phyloP scores from a whole-genome alignment of 805 yeast species.

The Ogataea nakhonphanomensis region DNA sequence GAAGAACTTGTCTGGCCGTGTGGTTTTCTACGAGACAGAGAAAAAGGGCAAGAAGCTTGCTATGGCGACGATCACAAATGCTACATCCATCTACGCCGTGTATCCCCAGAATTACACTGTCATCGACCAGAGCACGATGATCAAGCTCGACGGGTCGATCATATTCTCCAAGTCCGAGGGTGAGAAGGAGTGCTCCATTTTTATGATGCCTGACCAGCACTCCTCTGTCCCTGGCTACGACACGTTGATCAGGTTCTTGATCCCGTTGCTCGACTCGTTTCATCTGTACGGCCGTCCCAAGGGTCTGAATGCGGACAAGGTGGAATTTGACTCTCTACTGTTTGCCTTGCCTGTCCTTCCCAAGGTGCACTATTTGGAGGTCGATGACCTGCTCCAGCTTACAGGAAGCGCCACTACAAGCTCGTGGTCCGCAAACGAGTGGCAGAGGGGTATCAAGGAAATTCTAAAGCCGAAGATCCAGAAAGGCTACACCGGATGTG shows the following conservation, averaged over 20 bases:
- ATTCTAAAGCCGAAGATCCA: constrained; percentile 50
- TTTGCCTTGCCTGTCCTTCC: constrained; percentile 86
- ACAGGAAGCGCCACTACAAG: constrained; percentile 32
- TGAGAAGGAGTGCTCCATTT: constrained; percentile 58
- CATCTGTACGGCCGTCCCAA: constrained; percentile 78
- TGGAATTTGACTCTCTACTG: constrained; percentile 59
- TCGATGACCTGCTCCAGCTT: constrained; percentile 52
- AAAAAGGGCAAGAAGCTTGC: constrained; percentile 68
- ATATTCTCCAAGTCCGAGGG: constrained; percentile 49
- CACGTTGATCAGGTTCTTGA: constrained; percentile 74
- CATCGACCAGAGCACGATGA: constrained; percentile 82
- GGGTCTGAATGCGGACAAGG: constrained; percentile 70
- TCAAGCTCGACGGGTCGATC: constrained; percentile 84
- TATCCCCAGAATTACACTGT: constrained; percentile 82
- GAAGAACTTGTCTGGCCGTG: constrained; percentile 58
- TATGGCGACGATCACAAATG: constrained; percentile 74
- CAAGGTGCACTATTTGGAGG: constrained; percentile 64
- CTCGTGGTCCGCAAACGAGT: constrained; percentile 55
- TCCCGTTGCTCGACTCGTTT: constrained; percentile 75
- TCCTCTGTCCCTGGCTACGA: constrained; percentile 82
- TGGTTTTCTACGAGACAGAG: constrained; percentile 79
- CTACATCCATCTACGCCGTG: constrained; percentile 78
- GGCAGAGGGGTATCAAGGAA: constrained; percentile 57
- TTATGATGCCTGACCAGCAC: constrained; percentile 80
- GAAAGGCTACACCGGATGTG: constrained; percentile 73